Base-by-base conservation (phyloP, 148 eudicot species). In the Amaranthus palmeri region DNA sequence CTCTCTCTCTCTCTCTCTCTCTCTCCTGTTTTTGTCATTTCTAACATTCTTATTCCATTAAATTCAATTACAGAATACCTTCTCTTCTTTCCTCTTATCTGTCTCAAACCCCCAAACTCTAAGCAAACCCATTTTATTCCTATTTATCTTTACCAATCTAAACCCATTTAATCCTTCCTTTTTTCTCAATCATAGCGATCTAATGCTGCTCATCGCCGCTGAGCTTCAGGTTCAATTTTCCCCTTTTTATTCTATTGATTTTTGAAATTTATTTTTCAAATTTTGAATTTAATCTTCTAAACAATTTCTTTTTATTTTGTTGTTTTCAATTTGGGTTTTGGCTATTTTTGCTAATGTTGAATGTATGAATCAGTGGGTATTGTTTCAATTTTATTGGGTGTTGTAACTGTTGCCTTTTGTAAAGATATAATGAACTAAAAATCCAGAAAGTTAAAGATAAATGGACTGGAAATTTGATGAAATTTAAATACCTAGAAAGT, bases 11-110 rank as follows among this genome's bases (percentile, higher is more conserved):
- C n/a, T n/a, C n/a, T 13, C n/a, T 7, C n/a, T 11, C 64, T 46
- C 41, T 70, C 73, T 70, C 64, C 54, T 64, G 36, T 25, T 36
- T 47, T 8, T 64, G 10, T 46, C 67, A 42, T 45, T 63, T 42
- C 36, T 25, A 25, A 25, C 36, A 25, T 0, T 25, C 36, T 25
- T 25, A 25, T 25, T 25, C 36, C 2, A 25, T 25, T 25, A 25
- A 25, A 25, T 25, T 44, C 49, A 15, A 9, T 5, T 25, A 25
- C 59, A 55, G 7, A 56, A 4, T n/a, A 3, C 8, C n/a, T 14
- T 2, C 15, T 44, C 36, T 70, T 36, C 41, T 2, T 8, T 44
- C 36, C 57, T 36, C 41, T 45, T 55, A 15, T 46, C 51, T 57
- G 64, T 47, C 73, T 58, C 54, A 70, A 57, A 44, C 63, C 36